Conservation (phyloP, 352 stramenopile species). For the Globisporangium parvum region DNA sequence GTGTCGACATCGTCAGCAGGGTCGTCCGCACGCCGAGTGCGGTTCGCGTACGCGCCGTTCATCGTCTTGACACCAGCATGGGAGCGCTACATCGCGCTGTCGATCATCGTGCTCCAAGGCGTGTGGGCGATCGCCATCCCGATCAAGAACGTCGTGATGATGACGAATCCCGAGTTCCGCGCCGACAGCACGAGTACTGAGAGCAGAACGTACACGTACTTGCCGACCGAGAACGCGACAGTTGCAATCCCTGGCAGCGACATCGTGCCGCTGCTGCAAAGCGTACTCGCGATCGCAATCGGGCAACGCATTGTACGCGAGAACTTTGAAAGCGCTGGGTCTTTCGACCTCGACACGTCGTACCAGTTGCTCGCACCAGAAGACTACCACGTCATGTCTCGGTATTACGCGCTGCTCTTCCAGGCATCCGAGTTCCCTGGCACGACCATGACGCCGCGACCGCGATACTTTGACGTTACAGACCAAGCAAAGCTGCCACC, state of each 20-base stretch:
- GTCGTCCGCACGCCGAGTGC: not conserved
- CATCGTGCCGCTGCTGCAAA: constrained; percentile 15
- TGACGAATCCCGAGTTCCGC: constrained; percentile 21
- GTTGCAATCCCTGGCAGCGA: constrained; percentile 10
- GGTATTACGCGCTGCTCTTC: constrained; percentile 30
- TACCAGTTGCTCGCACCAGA: constrained; percentile 22
- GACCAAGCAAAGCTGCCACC: constrained; percentile 3
- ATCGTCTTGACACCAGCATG: constrained; percentile 1
- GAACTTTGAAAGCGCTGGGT: constrained; percentile 16
- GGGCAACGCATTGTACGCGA: constrained; percentile 17
- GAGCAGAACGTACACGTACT: constrained; percentile 9
- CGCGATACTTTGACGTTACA: constrained; percentile 8
- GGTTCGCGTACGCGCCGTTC: not conserved
- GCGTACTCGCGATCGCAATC: constrained; percentile 18
- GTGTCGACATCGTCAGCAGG: not conserved
- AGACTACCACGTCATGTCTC: constrained; percentile 19
- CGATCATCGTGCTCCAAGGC: constrained; percentile 18
- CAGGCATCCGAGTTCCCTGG: constrained; percentile 31
- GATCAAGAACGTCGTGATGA: constrained; percentile 39
- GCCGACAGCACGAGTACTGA: constrained; percentile 17
- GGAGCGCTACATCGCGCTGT: constrained; percentile 13
- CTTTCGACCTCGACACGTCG: constrained; percentile 25
- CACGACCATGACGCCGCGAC: constrained; percentile 18
- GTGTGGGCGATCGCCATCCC: constrained; percentile 31
- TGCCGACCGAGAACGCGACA: not conserved